Percentiles rank a stretch among this genome's conserved stretches.
phyloP scores from a whole-genome alignment of 108 stramenopile species.

The Stephanodiscus triporus region DNA sequence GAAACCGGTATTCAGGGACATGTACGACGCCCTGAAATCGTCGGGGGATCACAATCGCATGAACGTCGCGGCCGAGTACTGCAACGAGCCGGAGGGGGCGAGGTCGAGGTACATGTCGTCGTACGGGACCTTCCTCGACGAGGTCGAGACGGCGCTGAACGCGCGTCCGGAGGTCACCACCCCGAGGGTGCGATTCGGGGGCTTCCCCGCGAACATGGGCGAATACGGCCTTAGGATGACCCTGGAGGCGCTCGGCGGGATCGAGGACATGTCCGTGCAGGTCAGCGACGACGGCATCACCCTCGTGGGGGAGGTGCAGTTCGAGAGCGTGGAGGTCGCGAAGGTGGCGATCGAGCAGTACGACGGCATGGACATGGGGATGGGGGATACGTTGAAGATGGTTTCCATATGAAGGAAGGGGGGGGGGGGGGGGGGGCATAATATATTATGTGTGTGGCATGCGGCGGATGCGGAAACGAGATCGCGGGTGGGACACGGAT shows the following conservation, averaged over 20 bases:
- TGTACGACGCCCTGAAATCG: slow-evolving; percentile 67
- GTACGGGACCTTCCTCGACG: slow-evolving; percentile 57
- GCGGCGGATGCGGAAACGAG: no score
- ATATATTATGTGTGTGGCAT: no score
- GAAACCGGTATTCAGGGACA: slow-evolving; percentile 74
- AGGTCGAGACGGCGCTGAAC: slow-evolving; percentile 65
- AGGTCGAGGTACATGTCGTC: slow-evolving; percentile 59
- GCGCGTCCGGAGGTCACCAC: slow-evolving; percentile 74
- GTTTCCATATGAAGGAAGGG: slow-evolving; percentile 50
- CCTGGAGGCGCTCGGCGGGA: slow-evolving; percentile 75
- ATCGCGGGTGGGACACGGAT: no score
- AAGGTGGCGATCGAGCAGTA: slow-evolving; percentile 85
- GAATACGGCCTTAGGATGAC: slow-evolving; percentile 80
- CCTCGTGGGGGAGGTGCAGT: slow-evolving; percentile 78
- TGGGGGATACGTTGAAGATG: slow-evolving; percentile 74
- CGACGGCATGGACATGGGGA: slow-evolving; percentile 92
- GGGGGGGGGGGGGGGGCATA: neutral
- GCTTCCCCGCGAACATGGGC: slow-evolving; percentile 90
- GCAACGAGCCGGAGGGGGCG: slow-evolving; percentile 70
- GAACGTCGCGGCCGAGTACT: slow-evolving; percentile 82
- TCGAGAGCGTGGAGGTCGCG: slow-evolving; percentile 79
- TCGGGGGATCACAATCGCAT: slow-evolving; percentile 77
- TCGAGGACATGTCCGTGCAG: slow-evolving; percentile 71
- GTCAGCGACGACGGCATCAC: slow-evolving; percentile 68
- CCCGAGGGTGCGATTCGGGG: slow-evolving; percentile 70